Evolutionary conservation across 2,329 filamentous ascomycete species (phyloP), one percentile per base, ranked within the genome.

Genomic region (Fusarium sp.): DNA sequence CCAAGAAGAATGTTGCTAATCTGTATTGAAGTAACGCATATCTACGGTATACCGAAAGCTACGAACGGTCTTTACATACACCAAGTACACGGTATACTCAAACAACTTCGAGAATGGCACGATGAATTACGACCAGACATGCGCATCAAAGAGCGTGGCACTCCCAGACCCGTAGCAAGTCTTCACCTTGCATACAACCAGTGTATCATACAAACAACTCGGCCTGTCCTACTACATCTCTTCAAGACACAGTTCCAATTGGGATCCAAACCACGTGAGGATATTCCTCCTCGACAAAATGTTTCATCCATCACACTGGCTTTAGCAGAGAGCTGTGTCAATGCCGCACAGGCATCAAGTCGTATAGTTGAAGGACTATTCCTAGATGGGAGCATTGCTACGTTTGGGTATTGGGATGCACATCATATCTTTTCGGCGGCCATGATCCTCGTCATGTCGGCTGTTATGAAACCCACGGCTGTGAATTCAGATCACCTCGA

Each of bases 141-240:
- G 69, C 68, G 75, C 0, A 57, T 76, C 15, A 71, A 72, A 6
- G 75, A 76, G 20, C 62, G 69, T 0, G 70, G 73, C 10, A 75
- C 74, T 1, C 74, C 71, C 0, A 45, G 75, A 0, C 67, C 75
- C 0, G 74, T 75, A 0, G 72, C 73, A 1, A 77, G 75, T 20
- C 70, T 76, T 1, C 74, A 77, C 26, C 72, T 77, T 0, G 75
- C 75, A 2, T 78, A 78, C 53, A 75, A 76, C 12, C 77, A 79
- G n/a, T 78, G 76, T 56, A 77, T 79, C 16, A 78, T 79, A 36
- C 77, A 77, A 49, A 78, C 77, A 0, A 78, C 77, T 0, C 73
- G 77, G 0, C 77, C 77, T 0, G 72, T 79, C 1, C 54, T 79
- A 0, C 54, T 79, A 0, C 72, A 78, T 1, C 72, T 79, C 0